phyloP scores from a whole-genome alignment of 352 stramenopile species.

The Thraustochytrium sp. region DNA sequence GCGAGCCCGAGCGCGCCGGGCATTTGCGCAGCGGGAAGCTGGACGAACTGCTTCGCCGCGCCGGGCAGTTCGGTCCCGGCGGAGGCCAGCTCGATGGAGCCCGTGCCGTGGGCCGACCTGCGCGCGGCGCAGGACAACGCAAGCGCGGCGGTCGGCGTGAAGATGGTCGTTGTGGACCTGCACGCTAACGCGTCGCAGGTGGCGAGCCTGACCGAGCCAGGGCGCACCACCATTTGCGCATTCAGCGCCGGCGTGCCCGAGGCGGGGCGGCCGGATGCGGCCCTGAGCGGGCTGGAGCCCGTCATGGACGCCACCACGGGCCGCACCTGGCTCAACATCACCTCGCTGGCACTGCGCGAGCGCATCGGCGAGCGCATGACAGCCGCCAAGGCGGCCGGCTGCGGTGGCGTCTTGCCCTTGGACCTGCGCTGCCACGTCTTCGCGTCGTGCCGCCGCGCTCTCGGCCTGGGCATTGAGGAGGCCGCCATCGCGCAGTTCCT shows the following conservation, averaged over 20 bases:
- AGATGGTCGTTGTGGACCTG: conserved; percentile 32
- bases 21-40: background rate
- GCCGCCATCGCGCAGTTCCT: background rate
- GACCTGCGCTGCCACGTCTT: background rate
- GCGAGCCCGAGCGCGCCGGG: background rate
- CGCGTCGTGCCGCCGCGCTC: background rate
- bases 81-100: too few species aligned
- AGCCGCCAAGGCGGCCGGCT: background rate
- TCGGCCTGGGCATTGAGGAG: background rate
- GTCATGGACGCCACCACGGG: background rate
- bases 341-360: background rate
- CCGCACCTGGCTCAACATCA: background rate
- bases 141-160: background rate
- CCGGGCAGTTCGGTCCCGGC: too few species aligned
- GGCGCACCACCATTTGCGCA: conserved; percentile 56
- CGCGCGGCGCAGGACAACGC: background rate
- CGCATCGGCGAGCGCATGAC: background rate
- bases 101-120: background rate
- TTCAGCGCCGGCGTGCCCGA: conserved; percentile 59
- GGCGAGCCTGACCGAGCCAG: background rate
- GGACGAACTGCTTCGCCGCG: background rate
- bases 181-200: conserved; percentile 50
- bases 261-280: conserved; percentile 54
- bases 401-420: background rate
- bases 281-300: conserved; percentile 45